Evolutionary conservation across 1,284 basidiomycete species (phyloP).

Genomic region (Sphagnurus paluster): DNA sequence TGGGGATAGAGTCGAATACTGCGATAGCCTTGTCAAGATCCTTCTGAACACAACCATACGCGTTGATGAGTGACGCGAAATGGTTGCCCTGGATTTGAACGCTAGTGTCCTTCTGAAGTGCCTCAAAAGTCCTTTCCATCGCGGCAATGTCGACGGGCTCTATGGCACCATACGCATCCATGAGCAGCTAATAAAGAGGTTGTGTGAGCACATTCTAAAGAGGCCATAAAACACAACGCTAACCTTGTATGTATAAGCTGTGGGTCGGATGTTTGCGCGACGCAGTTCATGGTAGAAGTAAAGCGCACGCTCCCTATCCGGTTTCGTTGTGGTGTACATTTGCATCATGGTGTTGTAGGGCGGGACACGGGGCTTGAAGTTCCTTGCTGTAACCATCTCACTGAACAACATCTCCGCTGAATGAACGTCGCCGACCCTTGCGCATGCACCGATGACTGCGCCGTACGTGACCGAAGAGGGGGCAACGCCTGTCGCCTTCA

Average conservation of each 20-base stretch:
- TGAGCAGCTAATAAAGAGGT: constrained; percentile 61
- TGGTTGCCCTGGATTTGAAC: constrained; percentile 82
- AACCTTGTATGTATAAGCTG: constrained; percentile 92
- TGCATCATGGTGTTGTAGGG: constrained; percentile 99
- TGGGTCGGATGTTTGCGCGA: constrained; percentile 66
- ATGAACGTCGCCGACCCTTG: constrained; percentile 86
- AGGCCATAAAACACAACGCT: constrained; percentile 16
- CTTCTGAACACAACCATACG: constrained; percentile 81
- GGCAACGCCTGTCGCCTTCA: constrained; percentile 67
- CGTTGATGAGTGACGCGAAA: constrained; percentile 91
- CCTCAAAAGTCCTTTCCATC: constrained; percentile 76
- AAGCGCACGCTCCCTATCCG: constrained; percentile 77
- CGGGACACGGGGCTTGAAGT: constrained; percentile 88
- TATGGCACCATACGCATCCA: constrained; percentile 89
- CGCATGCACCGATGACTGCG: constrained; percentile 92
- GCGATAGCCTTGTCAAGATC: constrained; percentile 78
- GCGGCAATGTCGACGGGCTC: constrained; percentile 78
- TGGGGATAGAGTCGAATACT: constrained; percentile 78
- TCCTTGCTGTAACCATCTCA: constrained; percentile 78
- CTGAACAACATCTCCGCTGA: constrained; percentile 83
- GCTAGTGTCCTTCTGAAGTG: constrained; percentile 51
- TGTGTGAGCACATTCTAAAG: constrained; percentile 10
- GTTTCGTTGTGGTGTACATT: constrained; percentile 88
- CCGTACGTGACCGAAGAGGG: constrained; percentile 95
- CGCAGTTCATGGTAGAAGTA: constrained; percentile 78